Base-by-base conservation (phyloP, 2,329 filamentous ascomycete species). In the Ophiostoma piceae region DNA sequence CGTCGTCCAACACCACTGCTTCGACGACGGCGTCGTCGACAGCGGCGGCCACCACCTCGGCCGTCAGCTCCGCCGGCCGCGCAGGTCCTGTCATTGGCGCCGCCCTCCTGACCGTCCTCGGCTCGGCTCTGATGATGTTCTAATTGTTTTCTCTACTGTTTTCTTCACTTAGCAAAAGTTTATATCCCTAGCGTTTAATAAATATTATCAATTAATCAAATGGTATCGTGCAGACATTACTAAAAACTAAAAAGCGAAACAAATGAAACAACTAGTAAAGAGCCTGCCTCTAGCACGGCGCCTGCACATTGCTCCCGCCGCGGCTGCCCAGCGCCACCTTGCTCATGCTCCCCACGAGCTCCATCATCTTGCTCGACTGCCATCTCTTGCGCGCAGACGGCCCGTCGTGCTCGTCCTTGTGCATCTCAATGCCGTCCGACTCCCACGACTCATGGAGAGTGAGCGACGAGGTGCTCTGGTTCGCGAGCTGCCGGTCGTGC, bases 271-370 rank as follows among this genome's bases (percentile, higher is more conserved):
- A 22, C 7, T n/a, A 64, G 12, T 12, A 64, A 64, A 11, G 37
- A 29, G 26, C 26, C 9, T 19, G 37, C 2, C 22, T 7, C 60
- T 65, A 73, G 47, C 72, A 73, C 9, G 68, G 69, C 60, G 72
- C 68, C 69, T 67, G 70, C 66, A 72, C 69, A 62, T 71, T 70
- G 4, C 65, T 68, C 22, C 69, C 66, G 16, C 35, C 32, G 29
- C 60, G 60, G 29, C 70, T 67, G 67, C 35, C 68, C 2, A 72
- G 69, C 6, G 29, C 67, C 66, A 73, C 71, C 14, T 71, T 70
- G 37, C 71, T 67, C 66, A 73, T 69, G n/a, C 67, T 71, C 6
- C 70, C 69, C 8, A 71, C 69, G 7, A 73, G 67, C 54, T 72
- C 69, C 70, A 71, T 32, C 67, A 72, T 72, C 68, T 70, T 71